A percentile compares a stretch with the other conserved stretches of the same genome.
Evolutionary conservation across 345 rosid genomes (phyloP).

Genomic region (Conringia planisiliqua): DNA sequence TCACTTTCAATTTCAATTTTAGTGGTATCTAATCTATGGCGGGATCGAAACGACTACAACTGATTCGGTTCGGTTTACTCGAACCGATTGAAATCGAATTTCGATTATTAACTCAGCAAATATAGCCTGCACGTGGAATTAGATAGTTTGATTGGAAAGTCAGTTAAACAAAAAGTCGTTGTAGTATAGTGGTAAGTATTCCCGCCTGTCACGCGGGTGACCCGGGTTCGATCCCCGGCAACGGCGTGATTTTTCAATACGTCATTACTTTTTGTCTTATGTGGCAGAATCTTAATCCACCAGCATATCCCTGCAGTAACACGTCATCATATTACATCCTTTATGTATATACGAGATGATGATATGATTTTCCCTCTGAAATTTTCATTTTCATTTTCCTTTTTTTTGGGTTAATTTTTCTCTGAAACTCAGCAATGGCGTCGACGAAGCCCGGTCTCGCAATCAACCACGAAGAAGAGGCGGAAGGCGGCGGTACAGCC

Average conservation of each 20-base stretch:
- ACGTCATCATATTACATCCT: constrained; percentile 26
- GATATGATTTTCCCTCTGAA: constrained; percentile 27
- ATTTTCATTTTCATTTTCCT: neutral
- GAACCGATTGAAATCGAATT: neutral
- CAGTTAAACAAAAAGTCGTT: constrained; percentile 40
- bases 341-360: neutral
- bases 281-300: constrained; percentile 13
- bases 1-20: neutral
- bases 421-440: constrained; percentile 32
- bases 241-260: neutral
- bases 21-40: neutral
- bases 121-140: neutral
- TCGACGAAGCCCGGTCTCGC: constrained; percentile 28
- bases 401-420: neutral
- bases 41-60: constrained; percentile 6
- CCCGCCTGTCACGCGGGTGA: constrained; percentile 96
- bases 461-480: constrained; percentile 20
- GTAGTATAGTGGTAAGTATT: constrained; percentile 96
- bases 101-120: neutral
- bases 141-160: neutral
- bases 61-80: constrained; percentile 10
- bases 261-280: neutral
- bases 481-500: constrained; percentile 1
- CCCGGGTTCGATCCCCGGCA: constrained; percentile 87
- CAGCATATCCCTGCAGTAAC: neutral